Percentiles rank a stretch among this genome's conserved stretches.
phyloP scores from a whole-genome alignment of 352 stramenopile genomes.

The Phytopythium chamaehyphon region DNA sequence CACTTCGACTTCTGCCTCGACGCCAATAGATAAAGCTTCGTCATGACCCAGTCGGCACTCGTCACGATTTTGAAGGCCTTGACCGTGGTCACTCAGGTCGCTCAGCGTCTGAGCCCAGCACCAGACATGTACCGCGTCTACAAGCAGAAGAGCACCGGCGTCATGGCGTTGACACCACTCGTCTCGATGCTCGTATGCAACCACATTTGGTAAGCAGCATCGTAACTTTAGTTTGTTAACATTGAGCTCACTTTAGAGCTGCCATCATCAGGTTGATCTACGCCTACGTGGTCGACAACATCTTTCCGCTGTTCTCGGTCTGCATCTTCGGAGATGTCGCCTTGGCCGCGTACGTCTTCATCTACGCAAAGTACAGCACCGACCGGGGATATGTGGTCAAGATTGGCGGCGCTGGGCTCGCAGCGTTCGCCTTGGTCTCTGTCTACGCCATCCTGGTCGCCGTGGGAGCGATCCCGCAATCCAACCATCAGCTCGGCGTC shows the following conservation, averaged over 20 bases:
- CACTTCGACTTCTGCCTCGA: no score
- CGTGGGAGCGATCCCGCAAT: slow-evolving; percentile 11
- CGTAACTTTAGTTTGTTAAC: background rate
- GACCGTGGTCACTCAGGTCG: slow-evolving; percentile 19
- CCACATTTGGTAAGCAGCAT: slow-evolving; percentile 19
- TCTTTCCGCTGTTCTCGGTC: slow-evolving; percentile 22
- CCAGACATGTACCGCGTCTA: slow-evolving; percentile 20
- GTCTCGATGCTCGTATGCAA: slow-evolving; percentile 19
- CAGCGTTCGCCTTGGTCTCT: slow-evolving; percentile 12
- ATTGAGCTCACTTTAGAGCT: background rate
- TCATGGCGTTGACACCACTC: slow-evolving; percentile 20
- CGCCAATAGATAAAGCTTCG: no score
- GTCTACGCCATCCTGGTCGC: slow-evolving; percentile 17
- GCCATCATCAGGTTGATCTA: slow-evolving; percentile 16
- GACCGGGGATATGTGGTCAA: slow-evolving; percentile 15
- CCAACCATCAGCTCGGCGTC: slow-evolving; percentile 12
- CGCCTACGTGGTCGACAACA: slow-evolving; percentile 18
- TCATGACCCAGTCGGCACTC: slow-evolving; percentile 16
- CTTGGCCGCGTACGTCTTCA: slow-evolving; percentile 13
- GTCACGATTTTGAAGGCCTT: slow-evolving; percentile 21
- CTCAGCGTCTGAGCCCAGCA: slow-evolving; percentile 14
- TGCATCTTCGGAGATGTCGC: slow-evolving; percentile 19
- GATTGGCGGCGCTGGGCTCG: slow-evolving; percentile 1
- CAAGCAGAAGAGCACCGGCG: slow-evolving; percentile 11
- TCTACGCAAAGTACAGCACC: slow-evolving; percentile 18